These are phyloP conservation scores for Lindgomyces ingoldianus DNA, from an alignment of 495 filamentous ascomycete genomes.

Conservation along the genomic window DNA sequence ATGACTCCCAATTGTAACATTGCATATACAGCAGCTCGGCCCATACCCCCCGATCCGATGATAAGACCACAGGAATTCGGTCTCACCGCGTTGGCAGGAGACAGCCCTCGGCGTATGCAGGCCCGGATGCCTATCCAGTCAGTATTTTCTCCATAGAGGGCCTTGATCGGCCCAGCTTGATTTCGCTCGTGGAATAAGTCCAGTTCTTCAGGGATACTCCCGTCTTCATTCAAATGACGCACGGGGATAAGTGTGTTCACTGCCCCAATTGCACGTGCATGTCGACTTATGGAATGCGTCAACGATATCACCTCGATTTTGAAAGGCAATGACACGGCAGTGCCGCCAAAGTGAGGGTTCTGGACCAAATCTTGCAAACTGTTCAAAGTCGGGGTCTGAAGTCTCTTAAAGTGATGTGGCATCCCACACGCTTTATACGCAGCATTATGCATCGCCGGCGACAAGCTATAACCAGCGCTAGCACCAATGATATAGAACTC, in stretches of 20 bases:
- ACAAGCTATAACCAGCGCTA: constrained; percentile 72
- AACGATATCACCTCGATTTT: constrained; percentile 70
- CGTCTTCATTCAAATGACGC: constrained; percentile 58
- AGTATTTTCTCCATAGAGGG: constrained; percentile 81
- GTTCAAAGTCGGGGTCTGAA: constrained; percentile 63
- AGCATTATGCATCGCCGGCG: constrained; percentile 77
- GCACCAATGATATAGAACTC: constrained; percentile 75
- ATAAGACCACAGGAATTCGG: constrained; percentile 69
- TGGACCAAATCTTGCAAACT: constrained; percentile 63
- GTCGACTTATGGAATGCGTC: constrained; percentile 67
- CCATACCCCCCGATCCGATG: constrained; percentile 81
- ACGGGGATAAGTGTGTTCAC: constrained; percentile 82
- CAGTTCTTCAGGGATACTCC: constrained; percentile 65
- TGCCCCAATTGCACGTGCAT: constrained; percentile 78
- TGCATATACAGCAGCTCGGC: constrained; percentile 75
- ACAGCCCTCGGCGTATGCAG: constrained; percentile 72
- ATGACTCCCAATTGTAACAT: constrained; percentile 75
- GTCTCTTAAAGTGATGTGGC: constrained; percentile 69
- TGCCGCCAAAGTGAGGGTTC: constrained; percentile 70
- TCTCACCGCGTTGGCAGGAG: constrained; percentile 75
- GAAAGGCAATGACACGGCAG: constrained; percentile 72
- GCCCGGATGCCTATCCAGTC: constrained; percentile 77
- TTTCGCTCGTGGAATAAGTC: constrained; percentile 64
- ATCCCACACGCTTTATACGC: constrained; percentile 71
- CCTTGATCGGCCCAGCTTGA: constrained; percentile 62